Evolutionary conservation across 2,329 filamentous ascomycete species (phyloP).

Genomic region (Colletotrichum musae): DNA sequence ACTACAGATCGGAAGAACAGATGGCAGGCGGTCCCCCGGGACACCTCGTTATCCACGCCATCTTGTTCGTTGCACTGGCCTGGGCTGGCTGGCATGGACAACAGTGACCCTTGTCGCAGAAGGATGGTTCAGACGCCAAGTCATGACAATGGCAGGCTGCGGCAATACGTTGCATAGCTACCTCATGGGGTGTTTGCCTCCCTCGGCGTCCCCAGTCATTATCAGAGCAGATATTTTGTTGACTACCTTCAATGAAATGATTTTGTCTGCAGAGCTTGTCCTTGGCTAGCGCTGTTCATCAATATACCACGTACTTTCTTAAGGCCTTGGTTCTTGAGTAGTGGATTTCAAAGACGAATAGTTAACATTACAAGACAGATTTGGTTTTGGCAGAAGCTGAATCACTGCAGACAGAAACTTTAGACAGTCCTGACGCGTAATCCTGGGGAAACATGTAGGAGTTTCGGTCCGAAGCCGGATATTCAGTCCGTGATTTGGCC

Average conservation of each 20-base stretch:
- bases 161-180: too few species aligned
- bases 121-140: not conserved
- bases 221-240: too few species aligned
- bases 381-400: not conserved
- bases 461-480: not conserved
- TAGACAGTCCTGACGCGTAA: not conserved
- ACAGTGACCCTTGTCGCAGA: not conserved
- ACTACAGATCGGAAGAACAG: conserved; percentile 3
- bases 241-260: too few species aligned
- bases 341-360: too few species aligned
- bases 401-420: not conserved
- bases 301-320: too few species aligned
- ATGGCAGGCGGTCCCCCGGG: conserved; percentile 19
- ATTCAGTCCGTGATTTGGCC: not conserved
- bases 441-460: not conserved
- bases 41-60: conserved; percentile 3
- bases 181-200: too few species aligned
- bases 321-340: too few species aligned
- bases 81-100: conserved; percentile 1
- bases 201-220: too few species aligned
- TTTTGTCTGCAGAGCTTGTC: too few species aligned
- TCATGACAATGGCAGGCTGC: not conserved
- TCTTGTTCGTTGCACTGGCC: not conserved
- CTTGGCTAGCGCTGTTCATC: too few species aligned
- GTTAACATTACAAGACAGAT: not conserved